Base-by-base conservation (phyloP, 2,329 filamentous ascomycete genomes). In the Colletotrichum sansevieriae region DNA sequence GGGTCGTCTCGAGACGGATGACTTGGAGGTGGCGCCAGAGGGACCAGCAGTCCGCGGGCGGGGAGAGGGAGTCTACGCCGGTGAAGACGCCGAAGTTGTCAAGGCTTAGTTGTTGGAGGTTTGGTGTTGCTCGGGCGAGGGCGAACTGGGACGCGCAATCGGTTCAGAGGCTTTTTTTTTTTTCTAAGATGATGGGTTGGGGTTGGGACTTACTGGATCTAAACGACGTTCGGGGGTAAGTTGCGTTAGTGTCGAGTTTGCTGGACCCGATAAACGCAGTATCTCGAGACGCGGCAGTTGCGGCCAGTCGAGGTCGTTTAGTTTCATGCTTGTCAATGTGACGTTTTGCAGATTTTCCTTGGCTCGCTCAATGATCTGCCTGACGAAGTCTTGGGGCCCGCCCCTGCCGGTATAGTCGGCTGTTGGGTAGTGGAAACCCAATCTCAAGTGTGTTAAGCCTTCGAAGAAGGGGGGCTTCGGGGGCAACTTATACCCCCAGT, bases 1-100 rank as follows among this genome's bases (percentile, higher is more conserved):
- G 37, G 65, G 65, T 59, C 13, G 55, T 65, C 25, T 73, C 76
- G 20, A 76, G 71, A 22, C 76, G 71, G 15, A 81, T 64, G 1
- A 71, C 75, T 56, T 76, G 75, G 39, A 82, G 74, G 11, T 74
- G 67, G 18, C 64, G 63, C 78, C 78, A 81, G 13, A 75, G 61
- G 20, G 49, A 60, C 69, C 69, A 71, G 66, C 44, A 70, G 35
- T 71, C 69, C 5, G 35, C 52, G 15, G 67, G 65, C 33, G 65
- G 65, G 6, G 41, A 51, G 22, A 65, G 61, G 22, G 65, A 63
- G 3, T 71, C 57, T n/a, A 70, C 52, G 20, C 58, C 64, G 44
- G 67, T 71, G 25, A 57, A 69, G 29, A 65, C 60, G 56, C 62
- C 54, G 13, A 65, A 71, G 51, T 70, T 71, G 56, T 60, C 57